phyloP scores from a whole-genome alignment of 1,139 yeast genomes.

The Protomyces inouyei region DNA sequence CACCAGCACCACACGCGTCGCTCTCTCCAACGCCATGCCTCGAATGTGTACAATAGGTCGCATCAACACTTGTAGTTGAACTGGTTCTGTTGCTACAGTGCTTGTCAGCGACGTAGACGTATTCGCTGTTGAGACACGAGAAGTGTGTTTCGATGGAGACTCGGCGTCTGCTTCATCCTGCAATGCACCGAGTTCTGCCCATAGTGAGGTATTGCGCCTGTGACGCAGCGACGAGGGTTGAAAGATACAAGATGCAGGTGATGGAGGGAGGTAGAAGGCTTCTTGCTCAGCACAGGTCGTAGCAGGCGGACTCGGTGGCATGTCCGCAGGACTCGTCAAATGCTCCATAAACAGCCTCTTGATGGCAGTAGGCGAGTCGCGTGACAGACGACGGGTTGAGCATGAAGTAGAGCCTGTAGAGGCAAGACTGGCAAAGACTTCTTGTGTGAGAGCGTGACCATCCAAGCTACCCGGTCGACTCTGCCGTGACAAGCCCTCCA shows the following conservation, averaged over 20 bases:
- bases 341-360: neutral
- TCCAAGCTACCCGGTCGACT: neutral
- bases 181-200: neutral
- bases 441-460: neutral
- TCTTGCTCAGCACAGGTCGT: neutral
- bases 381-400: neutral
- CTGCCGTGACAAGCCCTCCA: too few species aligned
- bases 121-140: neutral
- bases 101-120: neutral
- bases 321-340: neutral
- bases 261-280: neutral
- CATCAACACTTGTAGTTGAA: neutral
- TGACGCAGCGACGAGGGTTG: neutral
- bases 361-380: neutral
- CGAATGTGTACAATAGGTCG: neutral
- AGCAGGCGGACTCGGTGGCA: slow-evolving; percentile 3
- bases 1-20: neutral
- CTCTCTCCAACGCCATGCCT: neutral
- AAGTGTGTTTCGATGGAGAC: neutral
- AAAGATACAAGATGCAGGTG: neutral
- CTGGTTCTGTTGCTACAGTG: neutral
- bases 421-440: neutral
- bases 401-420: neutral
- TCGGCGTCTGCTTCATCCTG: neutral
- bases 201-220: neutral